Evolutionary conservation across 352 stramenopile species (phyloP), one percentile per base, ranked within the genome.

Genomic region (Phytophthora citrophthora): DNA sequence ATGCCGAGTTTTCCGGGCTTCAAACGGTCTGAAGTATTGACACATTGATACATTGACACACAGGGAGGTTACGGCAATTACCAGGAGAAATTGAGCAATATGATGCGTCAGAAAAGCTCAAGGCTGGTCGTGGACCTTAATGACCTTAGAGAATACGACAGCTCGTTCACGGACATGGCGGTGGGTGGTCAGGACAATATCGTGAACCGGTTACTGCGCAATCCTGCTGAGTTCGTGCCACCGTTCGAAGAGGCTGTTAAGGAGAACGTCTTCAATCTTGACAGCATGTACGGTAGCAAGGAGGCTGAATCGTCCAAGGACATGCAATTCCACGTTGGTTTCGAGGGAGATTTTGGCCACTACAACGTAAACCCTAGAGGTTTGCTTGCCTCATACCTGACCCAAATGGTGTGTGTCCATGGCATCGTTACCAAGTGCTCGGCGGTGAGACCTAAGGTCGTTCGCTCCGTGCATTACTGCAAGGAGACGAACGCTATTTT

Each of bases 371-470:
- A 89, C 62, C 97, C 97, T n/a, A 88, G 97, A 34, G 88, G 90
- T 0, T 80, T 99, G 24, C 83, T 94, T 7, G 94, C 94, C 8
- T 86, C 76, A 5, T 95, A 95, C 32, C 73, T 99, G 9, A 94
- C 93, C 8, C 88, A 98, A 53, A 89, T 99, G 60, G 96, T 99
- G 38, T 99, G 96, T 64, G 96, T 99, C 0, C 97, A 99, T 70
- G 98, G 98, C 12, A 99, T 99, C 57, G 97, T 99, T 20, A 99
- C 97, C 13, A 99, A 99, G 79, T 97, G 93, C 84, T 97, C 96
- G 10, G 83, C 93, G 3, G 94, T 99, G 56, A 95, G 98, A 51
- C 98, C 98, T 10, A 99, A 99, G 80, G 90, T 99, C 23, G 93
- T 99, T 26, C 87, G 90, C 58, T 98, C 90, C 18, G 88, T 99